Evolutionary conservation across 192 early-diverging fungal genomes (phyloP), one percentile per base, ranked within the genome.

Genomic region (Geosiphon pyriformis): DNA sequence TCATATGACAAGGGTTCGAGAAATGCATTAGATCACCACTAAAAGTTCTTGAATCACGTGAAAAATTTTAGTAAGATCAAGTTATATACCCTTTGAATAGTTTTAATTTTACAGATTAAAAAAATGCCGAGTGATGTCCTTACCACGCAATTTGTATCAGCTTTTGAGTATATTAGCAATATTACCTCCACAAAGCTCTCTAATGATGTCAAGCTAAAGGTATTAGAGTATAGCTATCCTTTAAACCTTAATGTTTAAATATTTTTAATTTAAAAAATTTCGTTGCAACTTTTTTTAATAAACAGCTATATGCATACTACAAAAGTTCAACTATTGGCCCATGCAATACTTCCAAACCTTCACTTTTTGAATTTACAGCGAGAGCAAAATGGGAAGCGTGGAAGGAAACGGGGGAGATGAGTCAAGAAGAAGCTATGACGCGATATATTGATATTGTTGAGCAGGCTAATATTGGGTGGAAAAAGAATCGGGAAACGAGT

Each of bases 361-460:
- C 76, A 0, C 55, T 77, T 22, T 50, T 77, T 31, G 76, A 77
- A 32, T 77, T 78, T 56, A 70, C 68, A 58, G 72, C 64, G 46
- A 48, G 68, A 47, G 76, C 72, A 34, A 78, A 78, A 58, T 78
- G 76, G 76, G 73, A 78, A 29, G 68, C 76, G 25, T 78, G 76
- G 73, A 78, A 74, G 29, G 72, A 72, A 50, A 48, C 69, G 0
- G 76, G 65, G 22, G 69, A 72, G 1, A 50, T 35, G 0, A 67
- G 70, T 18, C 12, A 46, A 35, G 37, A 70, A 42, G 65, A 69
- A 47, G 65, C 65, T 0, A 67, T 56, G 65, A 11, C 37, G 67
- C 22, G 23, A 59, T 33, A 55, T 56, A 32, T 52, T 61, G 30
- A 60, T 17, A 30, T 29, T 34, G 15, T 48, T n/a, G 47, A 56